Evolutionary conservation across 768 basidiomycete species (phyloP), one percentile per base, ranked within the genome.

Genomic region (Amanita subjunquillea): DNA sequence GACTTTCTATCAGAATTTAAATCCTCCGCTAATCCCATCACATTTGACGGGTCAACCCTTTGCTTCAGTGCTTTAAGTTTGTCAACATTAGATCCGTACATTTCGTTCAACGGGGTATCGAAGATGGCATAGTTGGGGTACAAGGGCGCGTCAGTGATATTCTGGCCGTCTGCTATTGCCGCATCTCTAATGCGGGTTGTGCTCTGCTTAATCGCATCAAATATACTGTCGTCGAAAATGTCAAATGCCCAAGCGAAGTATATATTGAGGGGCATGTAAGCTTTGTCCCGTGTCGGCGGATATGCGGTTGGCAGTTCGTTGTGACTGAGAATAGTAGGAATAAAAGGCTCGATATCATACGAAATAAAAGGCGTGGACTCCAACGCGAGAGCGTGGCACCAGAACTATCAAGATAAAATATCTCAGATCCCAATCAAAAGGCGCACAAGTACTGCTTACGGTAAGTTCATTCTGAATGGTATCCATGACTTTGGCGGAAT

Each of bases 11-110:
- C 56, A 66, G 36, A 72, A 60, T 63, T 77, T 78, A 63, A 70
- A 79, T 13, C 78, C 80, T 13, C 77, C 10, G 77, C 67, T 8
- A 77, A 68, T 20, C 67, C 69, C 77, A 82, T 80, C 50, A 79
- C 69, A 53, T 73, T 67, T n/a, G 62, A 46, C 0, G 78, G 77
- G 58, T 82, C 79, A 50, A 74, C 66, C 44, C 42, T 54, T 54
- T 54, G 55, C 59, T 69, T 73, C 15, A 78, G 62, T 22, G 37
- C 53, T 50, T 58, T 53, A 53, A 79, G 54, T 54, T 53, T 58
- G 27, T 53, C 56, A 6, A 80, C 43, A 50, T 76, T 72, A 3
- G 32, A 55, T 3, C 74, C 76, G 50, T 73, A 77, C 30, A 81
- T 67, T 13, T 60, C 56, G 48, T 69, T 63, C 37, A 77, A 45